phyloP scores from a whole-genome alignment of 2,329 filamentous ascomycete species.

The Pyricularia grisea region DNA sequence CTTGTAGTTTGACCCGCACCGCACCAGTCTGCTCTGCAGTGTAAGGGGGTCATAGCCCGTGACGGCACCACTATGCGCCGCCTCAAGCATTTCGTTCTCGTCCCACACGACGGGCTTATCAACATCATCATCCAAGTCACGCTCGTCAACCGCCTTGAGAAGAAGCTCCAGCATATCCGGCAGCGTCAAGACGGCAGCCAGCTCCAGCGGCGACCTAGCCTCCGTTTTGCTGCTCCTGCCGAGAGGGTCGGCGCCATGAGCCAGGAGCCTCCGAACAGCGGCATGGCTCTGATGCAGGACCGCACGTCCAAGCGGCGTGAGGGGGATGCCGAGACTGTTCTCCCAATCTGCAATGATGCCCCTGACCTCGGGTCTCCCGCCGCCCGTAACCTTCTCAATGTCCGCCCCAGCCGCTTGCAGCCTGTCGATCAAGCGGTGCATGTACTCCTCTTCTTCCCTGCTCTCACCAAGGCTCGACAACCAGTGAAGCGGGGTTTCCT shows the following conservation, averaged over 20 bases:
- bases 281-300: constrained; percentile 8
- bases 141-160: constrained; percentile 3
- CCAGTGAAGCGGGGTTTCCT: constrained; percentile 10
- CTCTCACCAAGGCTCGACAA: constrained; percentile 5
- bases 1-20: constrained; percentile 9
- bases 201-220: constrained; percentile 7
- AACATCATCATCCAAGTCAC: not conserved
- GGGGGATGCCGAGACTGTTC: constrained; percentile 4
- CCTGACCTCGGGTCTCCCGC: constrained; percentile 3
- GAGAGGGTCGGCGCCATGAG: constrained; percentile 7
- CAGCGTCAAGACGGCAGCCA: constrained; percentile 9
- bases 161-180: constrained; percentile 10
- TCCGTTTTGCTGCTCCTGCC: not conserved
- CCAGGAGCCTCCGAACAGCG: constrained; percentile 8
- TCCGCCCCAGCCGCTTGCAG: constrained; percentile 8
- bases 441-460: constrained; percentile 4
- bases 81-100: constrained; percentile 9
- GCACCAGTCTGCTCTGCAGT: constrained; percentile 9
- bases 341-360: constrained; percentile 10
- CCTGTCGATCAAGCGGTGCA: constrained; percentile 6
- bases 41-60: constrained; percentile 8
- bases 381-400: constrained; percentile 7
- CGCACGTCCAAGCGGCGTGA: constrained; percentile 9
- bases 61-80: constrained; percentile 4
- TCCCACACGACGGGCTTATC: constrained; percentile 2